These are phyloP conservation scores for Calonectria hongkongensis DNA, from an alignment of 2,329 filamentous ascomycete species.

Conservation along the genomic window DNA sequence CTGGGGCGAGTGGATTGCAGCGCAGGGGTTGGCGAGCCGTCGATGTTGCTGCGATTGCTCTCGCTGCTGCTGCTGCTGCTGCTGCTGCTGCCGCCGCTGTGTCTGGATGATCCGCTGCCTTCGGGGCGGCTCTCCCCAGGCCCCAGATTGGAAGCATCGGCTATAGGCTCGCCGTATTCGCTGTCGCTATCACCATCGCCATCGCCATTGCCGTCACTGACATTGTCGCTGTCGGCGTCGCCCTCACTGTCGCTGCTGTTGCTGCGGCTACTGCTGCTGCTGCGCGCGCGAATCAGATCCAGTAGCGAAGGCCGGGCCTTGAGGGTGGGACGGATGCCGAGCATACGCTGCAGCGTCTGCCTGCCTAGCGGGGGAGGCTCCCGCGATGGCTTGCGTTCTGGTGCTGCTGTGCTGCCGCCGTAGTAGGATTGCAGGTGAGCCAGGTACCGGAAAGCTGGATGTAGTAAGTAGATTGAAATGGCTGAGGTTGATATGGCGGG, in stretches of 20 bases:
- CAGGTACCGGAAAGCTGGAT: conserved; percentile 29
- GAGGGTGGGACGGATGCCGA: conserved; percentile 70
- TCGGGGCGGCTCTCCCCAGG: background rate
- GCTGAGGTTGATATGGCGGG: background rate
- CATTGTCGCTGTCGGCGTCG: conserved; percentile 29
- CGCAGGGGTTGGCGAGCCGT: conserved; percentile 49
- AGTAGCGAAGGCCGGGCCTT: conserved; percentile 73
- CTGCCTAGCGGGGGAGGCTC: conserved; percentile 39
- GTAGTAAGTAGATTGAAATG: conserved; percentile 12
- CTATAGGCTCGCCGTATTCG: conserved; percentile 26
- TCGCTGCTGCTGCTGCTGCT: conserved; percentile 25
- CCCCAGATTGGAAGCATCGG: conserved; percentile 33
- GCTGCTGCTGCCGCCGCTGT: conserved; percentile 41
- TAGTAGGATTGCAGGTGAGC: conserved; percentile 23
- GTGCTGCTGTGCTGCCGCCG: conserved; percentile 31
- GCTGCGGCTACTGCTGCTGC: conserved; percentile 53
- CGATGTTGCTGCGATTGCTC: conserved; percentile 42
- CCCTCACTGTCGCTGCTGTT: conserved; percentile 38
- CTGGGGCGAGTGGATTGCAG: conserved; percentile 30
- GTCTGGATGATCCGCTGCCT: conserved; percentile 51
- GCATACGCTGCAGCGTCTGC: conserved; percentile 63
- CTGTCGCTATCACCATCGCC: conserved; percentile 38
- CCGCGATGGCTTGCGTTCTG: conserved; percentile 31
- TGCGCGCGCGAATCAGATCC: conserved; percentile 67
- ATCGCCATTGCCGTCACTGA: conserved; percentile 26